These are phyloP conservation scores for Flaveria sonorensis DNA, from an alignment of 129 eudicot genomes.

Conservation along the genomic window DNA sequence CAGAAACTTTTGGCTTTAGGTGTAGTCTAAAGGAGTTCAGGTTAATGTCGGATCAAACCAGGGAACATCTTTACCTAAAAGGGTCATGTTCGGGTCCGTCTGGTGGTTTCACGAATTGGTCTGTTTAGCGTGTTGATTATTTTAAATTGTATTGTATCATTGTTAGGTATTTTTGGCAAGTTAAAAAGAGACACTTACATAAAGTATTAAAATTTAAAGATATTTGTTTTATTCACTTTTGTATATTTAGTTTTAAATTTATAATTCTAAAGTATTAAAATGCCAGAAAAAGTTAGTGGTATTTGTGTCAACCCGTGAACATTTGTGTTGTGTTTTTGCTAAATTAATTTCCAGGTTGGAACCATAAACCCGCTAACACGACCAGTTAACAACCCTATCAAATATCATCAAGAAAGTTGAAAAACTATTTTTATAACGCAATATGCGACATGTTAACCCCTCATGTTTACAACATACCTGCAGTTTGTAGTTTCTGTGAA, in stretches of 20 bases:
- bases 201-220: no score
- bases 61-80: background rate
- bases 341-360: no score
- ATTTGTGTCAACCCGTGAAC: background rate
- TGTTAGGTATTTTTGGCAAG: no score
- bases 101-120: no score
- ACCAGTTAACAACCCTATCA: background rate
- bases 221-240: no score
- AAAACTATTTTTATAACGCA: background rate
- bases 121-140: background rate
- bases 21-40: background rate
- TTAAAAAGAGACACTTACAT: background rate
- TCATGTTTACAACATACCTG: conserved; percentile 52
- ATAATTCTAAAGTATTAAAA: no score
- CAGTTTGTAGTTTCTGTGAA: conserved; percentile 92
- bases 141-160: no score
- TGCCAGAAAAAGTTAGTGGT: background rate
- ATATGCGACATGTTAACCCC: background rate
- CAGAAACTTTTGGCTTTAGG: no score
- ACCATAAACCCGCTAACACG: background rate
- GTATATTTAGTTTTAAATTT: no score
- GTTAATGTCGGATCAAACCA: no score
- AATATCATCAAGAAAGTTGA: background rate
- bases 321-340: background rate
- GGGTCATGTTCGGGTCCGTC: no score